A percentile compares a stretch with the other conserved stretches of the same genome.
Evolutionary conservation across 345 rosid genomes (phyloP).

Genomic region (Draba incana): DNA sequence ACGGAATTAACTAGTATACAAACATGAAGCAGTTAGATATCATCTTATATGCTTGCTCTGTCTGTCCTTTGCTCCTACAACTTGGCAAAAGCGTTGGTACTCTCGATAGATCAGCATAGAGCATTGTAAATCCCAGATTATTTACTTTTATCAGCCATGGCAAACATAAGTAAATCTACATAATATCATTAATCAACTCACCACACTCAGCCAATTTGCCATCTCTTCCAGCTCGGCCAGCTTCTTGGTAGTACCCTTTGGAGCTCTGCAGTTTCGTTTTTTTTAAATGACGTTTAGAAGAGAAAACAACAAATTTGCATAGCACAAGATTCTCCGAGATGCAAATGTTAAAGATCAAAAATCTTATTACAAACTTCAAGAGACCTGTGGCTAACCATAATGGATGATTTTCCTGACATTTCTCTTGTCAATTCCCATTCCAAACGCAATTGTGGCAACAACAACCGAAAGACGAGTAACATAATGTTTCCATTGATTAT

Average conservation of each 20-base stretch:
- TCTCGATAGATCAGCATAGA: conserved; percentile 71
- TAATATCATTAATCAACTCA: conserved; percentile 41
- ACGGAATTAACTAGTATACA: conserved; percentile 6
- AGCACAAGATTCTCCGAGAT: neutral
- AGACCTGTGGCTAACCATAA: conserved; percentile 97
- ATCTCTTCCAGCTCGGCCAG: conserved; percentile 98
- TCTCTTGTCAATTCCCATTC: conserved; percentile 93
- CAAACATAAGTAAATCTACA: conserved; percentile 15
- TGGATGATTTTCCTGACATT: conserved; percentile 82
- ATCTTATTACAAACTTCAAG: neutral
- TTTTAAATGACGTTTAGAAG: conserved; percentile 8
- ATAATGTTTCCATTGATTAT: conserved; percentile 2
- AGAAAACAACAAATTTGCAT: conserved; percentile 2
- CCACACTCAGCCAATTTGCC: conserved; percentile 84
- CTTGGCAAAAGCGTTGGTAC: conserved; percentile 76
- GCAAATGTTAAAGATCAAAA: conserved; percentile 1
- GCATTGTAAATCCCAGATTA: conserved; percentile 47
- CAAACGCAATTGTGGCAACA: conserved; percentile 91
- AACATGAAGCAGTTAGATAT: conserved; percentile 81
- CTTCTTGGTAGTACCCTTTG: conserved; percentile 97
- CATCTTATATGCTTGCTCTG: conserved; percentile 72
- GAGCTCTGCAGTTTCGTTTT: conserved; percentile 56
- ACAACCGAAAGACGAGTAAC: conserved; percentile 56
- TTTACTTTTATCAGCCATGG: conserved; percentile 3
- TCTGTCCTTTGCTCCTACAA: conserved; percentile 74